These are phyloP conservation scores for Yamadazyma atmosphaerica DNA, from an alignment of 1,139 yeast genomes.

Conservation along the genomic window DNA sequence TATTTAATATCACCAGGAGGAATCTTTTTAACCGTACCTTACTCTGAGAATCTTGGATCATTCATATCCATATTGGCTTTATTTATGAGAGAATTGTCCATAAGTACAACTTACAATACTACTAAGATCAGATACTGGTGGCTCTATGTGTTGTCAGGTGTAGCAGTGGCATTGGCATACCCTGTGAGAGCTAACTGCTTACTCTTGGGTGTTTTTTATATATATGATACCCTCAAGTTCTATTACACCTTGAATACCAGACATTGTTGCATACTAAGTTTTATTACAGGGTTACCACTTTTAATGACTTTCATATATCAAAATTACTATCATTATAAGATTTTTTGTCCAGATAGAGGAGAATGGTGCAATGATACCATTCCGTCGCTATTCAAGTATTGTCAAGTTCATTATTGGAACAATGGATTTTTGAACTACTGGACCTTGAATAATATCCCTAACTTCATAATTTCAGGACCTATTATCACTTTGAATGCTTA, in stretches of 20 bases:
- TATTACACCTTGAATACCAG: constrained; percentile 2
- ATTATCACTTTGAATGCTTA: constrained; percentile 44
- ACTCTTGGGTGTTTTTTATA: constrained; percentile 65
- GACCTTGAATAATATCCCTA: constrained; percentile 78
- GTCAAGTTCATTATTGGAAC: constrained; percentile 84
- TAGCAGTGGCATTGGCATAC: constrained; percentile 55
- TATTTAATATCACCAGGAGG: constrained; percentile 77
- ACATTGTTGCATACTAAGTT: constrained; percentile 4
- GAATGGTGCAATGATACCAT: constrained; percentile 69
- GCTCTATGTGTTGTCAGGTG: constrained; percentile 55
- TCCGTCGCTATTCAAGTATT: constrained; percentile 70
- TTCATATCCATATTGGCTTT: constrained; percentile 64
- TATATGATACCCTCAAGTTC: constrained; percentile 52
- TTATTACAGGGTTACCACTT: constrained; percentile 58
- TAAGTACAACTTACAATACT: constrained; percentile 15
- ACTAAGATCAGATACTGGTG: constrained; percentile 13
- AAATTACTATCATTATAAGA: constrained; percentile 53
- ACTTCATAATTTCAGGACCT: constrained; percentile 79
- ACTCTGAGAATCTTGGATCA: constrained; percentile 76
- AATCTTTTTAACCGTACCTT: constrained; percentile 70
- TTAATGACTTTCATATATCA: constrained; percentile 45
- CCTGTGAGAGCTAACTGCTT: constrained; percentile 76
- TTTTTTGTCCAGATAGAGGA: constrained; percentile 69
- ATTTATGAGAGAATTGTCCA: constrained; percentile 45
- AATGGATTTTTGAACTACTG: constrained; percentile 81